Percentiles rank a stretch among this genome's conserved stretches.
Evolutionary conservation across 2,329 filamentous ascomycete genomes (phyloP).

Genomic region (Alternaria hordeiaustralica): DNA sequence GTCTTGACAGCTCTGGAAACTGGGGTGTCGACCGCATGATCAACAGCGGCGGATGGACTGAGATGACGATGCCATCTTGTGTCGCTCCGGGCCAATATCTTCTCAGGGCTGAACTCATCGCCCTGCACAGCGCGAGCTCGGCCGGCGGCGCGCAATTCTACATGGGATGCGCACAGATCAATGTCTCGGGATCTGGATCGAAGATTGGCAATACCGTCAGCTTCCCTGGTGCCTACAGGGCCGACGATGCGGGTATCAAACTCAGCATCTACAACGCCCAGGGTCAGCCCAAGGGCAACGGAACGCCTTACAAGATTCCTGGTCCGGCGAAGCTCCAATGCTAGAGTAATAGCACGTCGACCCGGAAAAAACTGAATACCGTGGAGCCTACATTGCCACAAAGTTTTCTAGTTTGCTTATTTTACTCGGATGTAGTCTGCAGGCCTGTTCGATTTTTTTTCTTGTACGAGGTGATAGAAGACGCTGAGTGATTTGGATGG

Average conservation of each 20-base stretch:
- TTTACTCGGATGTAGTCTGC: not conserved
- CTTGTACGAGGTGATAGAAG: not conserved
- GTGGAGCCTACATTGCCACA: not conserved
- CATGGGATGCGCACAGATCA: constrained; percentile 46
- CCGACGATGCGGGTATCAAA: constrained; percentile 40
- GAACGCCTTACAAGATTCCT: constrained; percentile 56
- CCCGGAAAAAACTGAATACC: not conserved
- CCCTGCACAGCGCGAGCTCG: constrained; percentile 48
- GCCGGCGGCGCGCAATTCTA: constrained; percentile 53
- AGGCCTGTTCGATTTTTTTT: not conserved
- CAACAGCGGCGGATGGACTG: constrained; percentile 54
- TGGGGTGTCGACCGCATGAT: constrained; percentile 62
- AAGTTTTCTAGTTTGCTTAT: not conserved
- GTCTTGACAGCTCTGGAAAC: constrained; percentile 47
- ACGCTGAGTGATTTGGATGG: not conserved
- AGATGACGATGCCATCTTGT: constrained; percentile 48
- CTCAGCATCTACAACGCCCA: constrained; percentile 39
- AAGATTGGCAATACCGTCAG: constrained; percentile 35
- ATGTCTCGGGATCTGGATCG: constrained; percentile 34
- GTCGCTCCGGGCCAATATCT: constrained; percentile 51
- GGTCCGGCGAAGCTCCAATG: constrained; percentile 60
- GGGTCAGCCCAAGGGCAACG: constrained; percentile 25
- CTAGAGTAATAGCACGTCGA: constrained; percentile 31
- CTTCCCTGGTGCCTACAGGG: constrained; percentile 46
- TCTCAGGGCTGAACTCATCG: constrained; percentile 54